Base-by-base conservation (phyloP, 2,329 filamentous ascomycete genomes). In the Botrytis pseudocinerea region DNA sequence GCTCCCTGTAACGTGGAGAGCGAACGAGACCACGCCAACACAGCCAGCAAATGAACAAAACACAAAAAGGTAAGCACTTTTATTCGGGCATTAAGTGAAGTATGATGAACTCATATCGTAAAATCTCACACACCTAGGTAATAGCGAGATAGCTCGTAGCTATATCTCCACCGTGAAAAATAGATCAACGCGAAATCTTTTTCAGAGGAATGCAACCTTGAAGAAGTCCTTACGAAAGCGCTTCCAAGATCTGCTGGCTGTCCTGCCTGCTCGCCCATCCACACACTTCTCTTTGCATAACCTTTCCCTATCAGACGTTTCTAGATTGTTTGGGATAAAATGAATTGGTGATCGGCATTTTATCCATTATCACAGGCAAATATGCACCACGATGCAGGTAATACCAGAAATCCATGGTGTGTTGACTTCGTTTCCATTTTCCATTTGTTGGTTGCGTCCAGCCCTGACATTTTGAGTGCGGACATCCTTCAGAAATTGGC, bases 1-100 rank as follows among this genome's bases (percentile, higher is more conserved):
- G n/a, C 69, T 65, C 61, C 69, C 61, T 71, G 69, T 44, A 71
- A 71, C 59, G 22, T 65, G 60, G 25, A 68, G 51, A 54, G 46
- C 64, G 46, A 54, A 66, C 64, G 64, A 66, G 44, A 40, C 69
- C 59, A 71, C 40, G 69, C 69, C 69, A 70, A 51, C 42, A 46
- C 35, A 62, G 59, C 69, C 69, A 71, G 59, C 59, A 54, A 63
- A 70, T 70, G 42, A 48, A 46, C 57, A 51, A 42, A 70, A 54
- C 59, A 44, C 28, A 25, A 62, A 46, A 46, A 70, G 25, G 57
- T 70, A 71, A 63, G 69, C 59, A 57, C 32, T 62, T 62, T 28
- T 32, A 44, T 62, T 44, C 68, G 48, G 40, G 57, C 59, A 71
- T 51, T 63, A 28, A 20, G 32, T 51, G 28, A 66, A 71, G 44